Evolutionary conservation across 2,329 filamentous ascomycete species (phyloP).

Genomic region (Ophiognomonia clavigignenti-juglandacearum): DNA sequence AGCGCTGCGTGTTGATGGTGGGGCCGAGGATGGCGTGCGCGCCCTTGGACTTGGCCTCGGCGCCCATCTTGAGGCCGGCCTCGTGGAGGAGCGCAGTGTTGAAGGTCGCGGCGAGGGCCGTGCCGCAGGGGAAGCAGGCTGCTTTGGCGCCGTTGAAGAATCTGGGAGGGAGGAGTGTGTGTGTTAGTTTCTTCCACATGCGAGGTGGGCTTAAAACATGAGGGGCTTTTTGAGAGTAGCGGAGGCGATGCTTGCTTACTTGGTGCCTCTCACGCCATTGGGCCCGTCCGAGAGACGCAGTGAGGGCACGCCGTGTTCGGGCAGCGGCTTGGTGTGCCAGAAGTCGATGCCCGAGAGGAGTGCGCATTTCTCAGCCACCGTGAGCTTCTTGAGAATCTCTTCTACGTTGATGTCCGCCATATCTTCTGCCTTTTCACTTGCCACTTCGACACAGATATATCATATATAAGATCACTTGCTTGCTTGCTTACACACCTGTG

Average conservation of each 20-base stretch:
- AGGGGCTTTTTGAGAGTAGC: neutral
- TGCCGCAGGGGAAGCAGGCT: slow-evolving; percentile 58
- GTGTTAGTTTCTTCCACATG: neutral
- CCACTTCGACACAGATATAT: neutral
- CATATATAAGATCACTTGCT: neutral
- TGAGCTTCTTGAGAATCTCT: slow-evolving; percentile 49
- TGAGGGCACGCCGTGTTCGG: slow-evolving; percentile 56
- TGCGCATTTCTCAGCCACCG: slow-evolving; percentile 46
- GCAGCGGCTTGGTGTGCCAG: slow-evolving; percentile 62
- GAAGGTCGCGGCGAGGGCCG: slow-evolving; percentile 53
- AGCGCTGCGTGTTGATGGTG: slow-evolving; percentile 59
- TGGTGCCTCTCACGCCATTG: slow-evolving; percentile 63
- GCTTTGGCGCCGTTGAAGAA: slow-evolving; percentile 61
- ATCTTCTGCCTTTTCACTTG: neutral
- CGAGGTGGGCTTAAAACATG: neutral
- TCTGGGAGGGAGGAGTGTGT: neutral
- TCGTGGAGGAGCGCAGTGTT: slow-evolving; percentile 47
- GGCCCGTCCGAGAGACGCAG: slow-evolving; percentile 65
- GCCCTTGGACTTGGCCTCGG: slow-evolving; percentile 51
- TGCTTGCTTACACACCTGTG: too few relatives aligned
- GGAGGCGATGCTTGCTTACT: slow-evolving; percentile 20
- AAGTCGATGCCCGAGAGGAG: slow-evolving; percentile 58
- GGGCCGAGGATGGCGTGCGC: slow-evolving; percentile 56
- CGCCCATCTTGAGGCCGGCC: slow-evolving; percentile 46
- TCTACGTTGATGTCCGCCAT: slow-evolving; percentile 53